These are phyloP conservation scores for Alternaria infectoria DNA, from an alignment of 2,329 filamentous ascomycete genomes.

Conservation along the genomic window DNA sequence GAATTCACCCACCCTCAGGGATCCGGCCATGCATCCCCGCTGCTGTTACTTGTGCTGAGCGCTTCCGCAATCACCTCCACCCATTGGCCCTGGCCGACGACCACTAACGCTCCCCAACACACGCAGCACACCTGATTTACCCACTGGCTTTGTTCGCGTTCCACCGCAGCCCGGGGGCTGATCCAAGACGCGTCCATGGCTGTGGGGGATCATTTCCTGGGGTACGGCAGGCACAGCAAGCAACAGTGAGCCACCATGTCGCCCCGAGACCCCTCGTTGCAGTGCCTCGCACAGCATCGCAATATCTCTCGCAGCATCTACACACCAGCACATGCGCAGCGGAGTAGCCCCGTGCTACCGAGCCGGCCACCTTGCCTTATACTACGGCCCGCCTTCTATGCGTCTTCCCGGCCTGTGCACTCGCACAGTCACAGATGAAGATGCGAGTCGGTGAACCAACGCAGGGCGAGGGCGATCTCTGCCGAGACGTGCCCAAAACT, in stretches of 20 bases:
- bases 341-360: slow-evolving; percentile 14
- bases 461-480: slow-evolving; percentile 15
- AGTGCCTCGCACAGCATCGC: slow-evolving; percentile 15
- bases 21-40: not conserved
- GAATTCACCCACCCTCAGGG: not conserved
- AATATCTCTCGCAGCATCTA: slow-evolving; percentile 23
- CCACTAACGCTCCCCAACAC: slow-evolving; percentile 19
- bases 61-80: slow-evolving; percentile 11
- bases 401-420: slow-evolving; percentile 17
- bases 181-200: slow-evolving; percentile 10
- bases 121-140: slow-evolving; percentile 10
- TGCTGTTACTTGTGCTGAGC: slow-evolving; percentile 11
- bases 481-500: slow-evolving; percentile 12
- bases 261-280: slow-evolving; percentile 6
- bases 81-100: slow-evolving; percentile 19
- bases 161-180: slow-evolving; percentile 26
- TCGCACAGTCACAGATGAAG: slow-evolving; percentile 15
- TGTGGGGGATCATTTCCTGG: slow-evolving; percentile 30
- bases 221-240: slow-evolving; percentile 25
- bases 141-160: slow-evolving; percentile 25
- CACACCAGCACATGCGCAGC: not conserved
- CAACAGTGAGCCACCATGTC: slow-evolving; percentile 18
- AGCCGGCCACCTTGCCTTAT: slow-evolving; percentile 13
- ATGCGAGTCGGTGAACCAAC: slow-evolving; percentile 22
- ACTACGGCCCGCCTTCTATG: slow-evolving; percentile 30